Conservation (phyloP, 176 grass and related monocot genomes). For the Ensete ventricosum region DNA sequence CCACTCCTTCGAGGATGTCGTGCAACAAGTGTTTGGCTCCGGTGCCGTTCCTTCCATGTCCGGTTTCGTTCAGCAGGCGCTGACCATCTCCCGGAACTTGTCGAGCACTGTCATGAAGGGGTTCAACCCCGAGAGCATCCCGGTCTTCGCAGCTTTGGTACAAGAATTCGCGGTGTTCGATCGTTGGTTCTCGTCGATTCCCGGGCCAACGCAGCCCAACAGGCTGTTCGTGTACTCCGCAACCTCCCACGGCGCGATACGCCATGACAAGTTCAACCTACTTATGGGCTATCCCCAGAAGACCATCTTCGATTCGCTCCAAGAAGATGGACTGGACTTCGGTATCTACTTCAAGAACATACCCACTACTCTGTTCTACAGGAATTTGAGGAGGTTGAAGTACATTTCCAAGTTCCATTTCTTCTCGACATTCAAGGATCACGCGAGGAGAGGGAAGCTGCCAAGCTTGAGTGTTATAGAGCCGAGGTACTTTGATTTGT, state of each 20-base stretch:
- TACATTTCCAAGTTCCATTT: constrained; percentile 42
- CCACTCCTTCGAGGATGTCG: constrained; percentile 86
- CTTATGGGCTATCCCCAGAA: constrained; percentile 76
- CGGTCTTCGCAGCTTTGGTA: constrained; percentile 56
- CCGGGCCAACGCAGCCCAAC: constrained; percentile 78
- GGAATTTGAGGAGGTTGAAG: constrained; percentile 46
- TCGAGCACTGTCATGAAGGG: constrained; percentile 64
- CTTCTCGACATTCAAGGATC: constrained; percentile 44
- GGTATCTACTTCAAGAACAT: constrained; percentile 72
- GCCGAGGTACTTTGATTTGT: constrained; percentile 73
- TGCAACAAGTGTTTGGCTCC: constrained; percentile 57
- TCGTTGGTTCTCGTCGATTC: constrained; percentile 93
- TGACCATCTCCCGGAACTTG: constrained; percentile 40
- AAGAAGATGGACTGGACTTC: constrained; percentile 44
- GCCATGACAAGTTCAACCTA: constrained; percentile 60
- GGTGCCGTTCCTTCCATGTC: constrained; percentile 48
- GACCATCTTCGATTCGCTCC: constrained; percentile 85
- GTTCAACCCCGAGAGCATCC: constrained; percentile 56
- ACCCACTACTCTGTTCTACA: constrained; percentile 83
- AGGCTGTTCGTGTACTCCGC: constrained; percentile 90
- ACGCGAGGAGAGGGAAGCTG: constrained; percentile 43
- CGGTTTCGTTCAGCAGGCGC: constrained; percentile 79
- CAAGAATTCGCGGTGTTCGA: constrained; percentile 82
- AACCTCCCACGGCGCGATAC: constrained; percentile 73
- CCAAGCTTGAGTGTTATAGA: constrained; percentile 67